phyloP scores from a whole-genome alignment of 2,329 filamentous ascomycete genomes.

The Pseudocercospora macadamiae region DNA sequence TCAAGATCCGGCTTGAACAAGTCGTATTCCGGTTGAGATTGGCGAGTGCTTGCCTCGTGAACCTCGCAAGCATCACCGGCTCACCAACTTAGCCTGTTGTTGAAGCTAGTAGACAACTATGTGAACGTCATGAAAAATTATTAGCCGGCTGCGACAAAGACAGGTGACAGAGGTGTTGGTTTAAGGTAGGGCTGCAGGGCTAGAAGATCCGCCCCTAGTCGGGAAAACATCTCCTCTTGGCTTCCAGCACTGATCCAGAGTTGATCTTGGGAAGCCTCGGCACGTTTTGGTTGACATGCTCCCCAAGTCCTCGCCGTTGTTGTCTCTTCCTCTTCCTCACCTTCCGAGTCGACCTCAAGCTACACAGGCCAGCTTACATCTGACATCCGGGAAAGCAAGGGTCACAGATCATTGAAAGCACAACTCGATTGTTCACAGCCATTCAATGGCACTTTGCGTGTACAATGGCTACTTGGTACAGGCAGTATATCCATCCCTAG shows the following conservation, averaged over 20 bases:
- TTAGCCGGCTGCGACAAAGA: too few relatives aligned
- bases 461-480: not conserved
- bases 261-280: not conserved
- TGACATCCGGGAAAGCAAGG: not conserved
- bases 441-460: conserved; percentile 8
- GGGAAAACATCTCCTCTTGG: not conserved
- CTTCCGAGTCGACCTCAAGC: not conserved
- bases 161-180: not conserved
- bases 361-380: not conserved
- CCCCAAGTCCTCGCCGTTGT: not conserved
- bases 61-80: conserved; percentile 23
- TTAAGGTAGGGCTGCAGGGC: too few relatives aligned
- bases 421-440: not conserved
- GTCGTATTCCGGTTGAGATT: conserved; percentile 8
- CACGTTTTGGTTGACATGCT: not conserved
- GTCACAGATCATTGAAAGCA: not conserved
- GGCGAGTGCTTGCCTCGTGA: conserved; percentile 14
- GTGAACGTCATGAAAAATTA: not conserved
- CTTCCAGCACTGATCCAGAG: not conserved
- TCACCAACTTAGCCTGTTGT: not conserved
- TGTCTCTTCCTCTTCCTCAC: not conserved
- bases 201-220: too few relatives aligned
- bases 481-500: not conserved
- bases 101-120: not conserved
- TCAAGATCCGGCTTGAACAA: conserved; percentile 3